These are phyloP conservation scores for Jimgerdemannia lactiflua DNA, from an alignment of 192 early-diverging fungal genomes.

Conservation along the genomic window DNA sequence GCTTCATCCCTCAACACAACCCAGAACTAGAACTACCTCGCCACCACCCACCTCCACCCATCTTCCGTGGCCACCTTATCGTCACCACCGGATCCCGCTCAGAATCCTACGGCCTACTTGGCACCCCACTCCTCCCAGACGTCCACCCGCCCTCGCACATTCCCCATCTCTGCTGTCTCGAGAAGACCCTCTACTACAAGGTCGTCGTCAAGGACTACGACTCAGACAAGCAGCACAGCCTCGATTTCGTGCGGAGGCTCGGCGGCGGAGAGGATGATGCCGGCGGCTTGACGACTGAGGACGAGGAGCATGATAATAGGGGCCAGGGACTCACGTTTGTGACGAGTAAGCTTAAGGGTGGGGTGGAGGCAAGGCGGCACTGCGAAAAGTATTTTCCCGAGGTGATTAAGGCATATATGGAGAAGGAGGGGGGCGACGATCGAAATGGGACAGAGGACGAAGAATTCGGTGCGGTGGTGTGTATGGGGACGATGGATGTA, in stretches of 20 bases:
- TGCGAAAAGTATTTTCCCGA: neutral
- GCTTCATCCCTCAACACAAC: neutral
- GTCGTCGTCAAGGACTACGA: neutral
- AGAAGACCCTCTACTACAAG: neutral
- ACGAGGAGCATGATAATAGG: neutral
- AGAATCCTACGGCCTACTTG: neutral
- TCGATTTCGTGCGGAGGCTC: neutral
- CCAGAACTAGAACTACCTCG: too few relatives aligned
- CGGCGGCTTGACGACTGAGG: neutral
- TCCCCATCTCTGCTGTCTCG: neutral
- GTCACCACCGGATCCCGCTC: neutral
- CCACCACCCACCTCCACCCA: neutral
- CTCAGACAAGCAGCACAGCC: neutral
- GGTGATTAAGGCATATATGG: neutral
- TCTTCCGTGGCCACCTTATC: neutral
- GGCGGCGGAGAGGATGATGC: neutral
- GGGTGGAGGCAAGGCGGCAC: neutral
- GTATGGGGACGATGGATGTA: neutral
- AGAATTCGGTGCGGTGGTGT: neutral
- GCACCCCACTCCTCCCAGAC: neutral
- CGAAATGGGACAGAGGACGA: neutral
- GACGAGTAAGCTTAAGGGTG: neutral
- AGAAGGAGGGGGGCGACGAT: neutral
- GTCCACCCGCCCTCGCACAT: neutral
- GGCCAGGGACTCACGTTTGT: neutral